These are phyloP conservation scores for Heimioporus punctisporus DNA, from an alignment of 1,284 basidiomycete genomes.

Conservation along the genomic window DNA sequence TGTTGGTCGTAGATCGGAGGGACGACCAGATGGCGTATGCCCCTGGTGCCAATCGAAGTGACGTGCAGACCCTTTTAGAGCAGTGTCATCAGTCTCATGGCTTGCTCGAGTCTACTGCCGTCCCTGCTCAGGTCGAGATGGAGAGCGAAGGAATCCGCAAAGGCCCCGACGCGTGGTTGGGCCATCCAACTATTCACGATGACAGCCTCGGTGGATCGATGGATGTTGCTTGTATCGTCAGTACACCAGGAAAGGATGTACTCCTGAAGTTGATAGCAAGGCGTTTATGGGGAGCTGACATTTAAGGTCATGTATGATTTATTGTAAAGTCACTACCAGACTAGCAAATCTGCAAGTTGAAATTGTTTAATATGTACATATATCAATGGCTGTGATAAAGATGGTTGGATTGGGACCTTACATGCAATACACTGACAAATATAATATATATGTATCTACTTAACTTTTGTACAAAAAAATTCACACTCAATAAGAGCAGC, in stretches of 20 bases:
- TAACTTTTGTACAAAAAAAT: too few relatives aligned
- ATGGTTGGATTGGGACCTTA: too few relatives aligned
- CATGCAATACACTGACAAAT: too few relatives aligned
- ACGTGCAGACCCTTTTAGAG: slow-evolving; percentile 57
- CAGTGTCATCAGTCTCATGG: slow-evolving; percentile 37
- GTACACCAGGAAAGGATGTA: slow-evolving; percentile 57
- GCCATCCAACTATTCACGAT: slow-evolving; percentile 15
- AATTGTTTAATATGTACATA: too few relatives aligned
- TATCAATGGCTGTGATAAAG: too few relatives aligned
- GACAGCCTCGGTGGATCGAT: slow-evolving; percentile 21
- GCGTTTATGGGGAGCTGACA: slow-evolving; percentile 55
- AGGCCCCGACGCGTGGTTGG: slow-evolving; percentile 25
- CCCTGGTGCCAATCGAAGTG: slow-evolving; percentile 61
- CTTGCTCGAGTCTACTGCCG: slow-evolving; percentile 47
- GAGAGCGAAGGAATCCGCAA: slow-evolving; percentile 33
- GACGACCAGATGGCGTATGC: slow-evolving; percentile 60
- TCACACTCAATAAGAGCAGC: too few relatives aligned
- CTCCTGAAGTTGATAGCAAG: slow-evolving; percentile 50
- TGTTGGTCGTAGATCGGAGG: slow-evolving; percentile 74
- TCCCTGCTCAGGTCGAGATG: slow-evolving; percentile 56
- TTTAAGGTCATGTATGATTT: neutral
- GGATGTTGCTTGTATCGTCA: slow-evolving; percentile 55
- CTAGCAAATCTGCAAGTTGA: too few relatives aligned
- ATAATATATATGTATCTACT: too few relatives aligned
- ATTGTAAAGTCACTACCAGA: too few relatives aligned